phyloP scores from a whole-genome alignment of 768 basidiomycete species.

The Rhodocollybia butyracea region DNA sequence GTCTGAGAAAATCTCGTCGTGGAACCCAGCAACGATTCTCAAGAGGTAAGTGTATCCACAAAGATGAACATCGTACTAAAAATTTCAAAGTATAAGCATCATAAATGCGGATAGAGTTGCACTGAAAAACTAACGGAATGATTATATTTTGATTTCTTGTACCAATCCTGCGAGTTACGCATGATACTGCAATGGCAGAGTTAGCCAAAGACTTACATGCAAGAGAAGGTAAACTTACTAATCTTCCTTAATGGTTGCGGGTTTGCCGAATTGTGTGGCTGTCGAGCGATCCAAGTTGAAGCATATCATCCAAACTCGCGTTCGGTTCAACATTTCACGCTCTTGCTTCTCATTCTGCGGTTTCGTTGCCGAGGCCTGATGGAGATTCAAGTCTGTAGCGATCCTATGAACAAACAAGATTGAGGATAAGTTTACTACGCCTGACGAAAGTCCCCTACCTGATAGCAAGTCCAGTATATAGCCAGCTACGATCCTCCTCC shows the following conservation, averaged over 20 bases:
- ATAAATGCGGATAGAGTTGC: background rate
- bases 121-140: constrained; percentile 39
- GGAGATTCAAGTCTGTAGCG: constrained; percentile 87
- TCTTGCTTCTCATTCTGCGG: constrained; percentile 73
- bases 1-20: constrained; percentile 75
- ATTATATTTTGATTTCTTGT: constrained; percentile 64
- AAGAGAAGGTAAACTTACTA: constrained; percentile 40
- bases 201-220: background rate
- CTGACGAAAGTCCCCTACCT: constrained; percentile 36
- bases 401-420: constrained; percentile 41
- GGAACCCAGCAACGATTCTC: constrained; percentile 69
- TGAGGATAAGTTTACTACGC: background rate
- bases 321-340: constrained; percentile 80
- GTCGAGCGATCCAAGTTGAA: constrained; percentile 87
- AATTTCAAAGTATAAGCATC: too few species aligned
- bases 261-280: constrained; percentile 87
- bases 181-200: constrained; percentile 44
- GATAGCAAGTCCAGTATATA: constrained; percentile 85
- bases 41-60: constrained; percentile 71
- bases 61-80: constrained; percentile 70
- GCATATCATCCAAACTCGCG: constrained; percentile 88
- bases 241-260: constrained; percentile 85
- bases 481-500: constrained; percentile 90
- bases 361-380: constrained; percentile 57
- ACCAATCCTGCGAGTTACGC: constrained; percentile 72